phyloP scores from a whole-genome alignment of 163 green algal species.

The Chlamydomonas reinhardtii region DNA sequence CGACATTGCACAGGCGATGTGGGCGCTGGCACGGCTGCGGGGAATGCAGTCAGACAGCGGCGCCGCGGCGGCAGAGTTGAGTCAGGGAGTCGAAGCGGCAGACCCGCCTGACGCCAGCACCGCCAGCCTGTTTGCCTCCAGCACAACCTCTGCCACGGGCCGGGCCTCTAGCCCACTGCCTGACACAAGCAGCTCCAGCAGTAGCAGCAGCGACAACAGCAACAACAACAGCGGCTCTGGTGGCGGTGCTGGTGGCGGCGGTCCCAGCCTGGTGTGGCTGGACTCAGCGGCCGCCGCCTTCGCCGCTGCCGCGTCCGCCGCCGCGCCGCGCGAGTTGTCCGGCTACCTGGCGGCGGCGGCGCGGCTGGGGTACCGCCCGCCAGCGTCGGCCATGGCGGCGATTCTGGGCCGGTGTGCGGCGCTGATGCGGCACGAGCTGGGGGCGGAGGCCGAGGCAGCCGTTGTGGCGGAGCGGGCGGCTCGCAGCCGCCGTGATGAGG shows the following conservation, averaged over 20 bases:
- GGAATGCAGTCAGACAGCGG: background rate
- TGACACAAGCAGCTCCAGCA: too few species aligned
- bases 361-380: conserved; percentile 15
- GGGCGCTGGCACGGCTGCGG: conserved; percentile 5
- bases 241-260: background rate
- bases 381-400: background rate
- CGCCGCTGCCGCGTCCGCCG: background rate
- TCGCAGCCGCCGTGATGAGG: too few species aligned
- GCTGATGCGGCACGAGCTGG: background rate
- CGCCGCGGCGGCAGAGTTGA: background rate
- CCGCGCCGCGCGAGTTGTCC: background rate
- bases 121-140: too few species aligned
- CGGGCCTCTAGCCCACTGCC: too few species aligned
- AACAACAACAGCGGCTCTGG: background rate
- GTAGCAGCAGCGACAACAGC: background rate
- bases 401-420: conserved; percentile 2
- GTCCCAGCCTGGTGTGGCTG: conserved; percentile 29
- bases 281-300: background rate
- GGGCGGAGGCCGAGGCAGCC: background rate
- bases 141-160: background rate
- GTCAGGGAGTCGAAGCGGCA: background rate
- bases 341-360: conserved; percentile 15
- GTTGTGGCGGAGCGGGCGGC: background rate
- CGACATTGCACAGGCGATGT: conserved; percentile 26
- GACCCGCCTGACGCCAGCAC: background rate